A percentile compares a stretch with the other conserved stretches of the same genome.
These are phyloP conservation scores for Cyberlindnera mrakii DNA, from an alignment of 805 yeast species.

Conservation along the genomic window DNA sequence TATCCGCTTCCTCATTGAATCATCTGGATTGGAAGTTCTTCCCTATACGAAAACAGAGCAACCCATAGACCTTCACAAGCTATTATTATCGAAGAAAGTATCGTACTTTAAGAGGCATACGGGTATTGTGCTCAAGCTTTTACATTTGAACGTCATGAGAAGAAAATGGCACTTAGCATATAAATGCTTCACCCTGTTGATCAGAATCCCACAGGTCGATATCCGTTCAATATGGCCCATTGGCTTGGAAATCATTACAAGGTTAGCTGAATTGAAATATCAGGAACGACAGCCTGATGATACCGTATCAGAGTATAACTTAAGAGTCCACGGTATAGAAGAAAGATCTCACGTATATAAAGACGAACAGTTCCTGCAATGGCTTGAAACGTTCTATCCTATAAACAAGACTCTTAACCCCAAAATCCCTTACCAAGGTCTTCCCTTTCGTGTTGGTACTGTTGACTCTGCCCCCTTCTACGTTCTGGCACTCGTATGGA, in stretches of 20 bases:
- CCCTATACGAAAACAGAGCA: constrained; percentile 4
- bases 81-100: background rate
- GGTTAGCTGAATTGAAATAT: constrained; percentile 13
- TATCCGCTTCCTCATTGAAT: background rate
- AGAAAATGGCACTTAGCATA: constrained; percentile 53
- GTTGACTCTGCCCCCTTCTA: constrained; percentile 9
- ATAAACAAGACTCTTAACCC: background rate
- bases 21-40: constrained; percentile 11
- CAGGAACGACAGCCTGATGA: constrained; percentile 4
- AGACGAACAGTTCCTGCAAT: constrained; percentile 21
- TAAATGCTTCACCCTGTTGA: constrained; percentile 41
- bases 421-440: background rate
- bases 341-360: constrained; percentile 2
- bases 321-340: constrained; percentile 5
- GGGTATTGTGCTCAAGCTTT: constrained; percentile 7
- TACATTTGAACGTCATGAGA: constrained; percentile 43
- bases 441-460: constrained; percentile 14
- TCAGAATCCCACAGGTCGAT: constrained; percentile 45
- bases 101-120: constrained; percentile 9
- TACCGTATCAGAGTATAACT: constrained; percentile 5
- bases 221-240: constrained; percentile 56
- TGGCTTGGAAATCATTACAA: constrained; percentile 47
- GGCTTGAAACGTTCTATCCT: constrained; percentile 14
- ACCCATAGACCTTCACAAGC: background rate
- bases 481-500: constrained; percentile 17